Percentiles rank a stretch among this genome's conserved stretches.
phyloP scores from a whole-genome alignment of 2,329 filamentous ascomycete species.

The Pestalotiopsis sp. region DNA sequence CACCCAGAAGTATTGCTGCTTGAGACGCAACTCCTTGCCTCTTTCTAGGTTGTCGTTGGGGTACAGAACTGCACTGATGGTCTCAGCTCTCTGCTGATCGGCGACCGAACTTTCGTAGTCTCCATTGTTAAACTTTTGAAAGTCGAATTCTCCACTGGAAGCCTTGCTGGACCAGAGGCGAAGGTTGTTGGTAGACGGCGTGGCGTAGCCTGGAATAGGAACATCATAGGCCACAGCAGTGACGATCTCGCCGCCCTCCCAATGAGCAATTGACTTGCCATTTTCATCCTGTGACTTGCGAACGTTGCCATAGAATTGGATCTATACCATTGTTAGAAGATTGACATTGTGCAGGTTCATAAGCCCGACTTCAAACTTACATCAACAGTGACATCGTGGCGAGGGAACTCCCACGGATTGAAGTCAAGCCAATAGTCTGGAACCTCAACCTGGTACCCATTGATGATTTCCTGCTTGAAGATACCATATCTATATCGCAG shows the following conservation, averaged over 20 bases:
- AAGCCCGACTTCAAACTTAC: constrained; percentile 43
- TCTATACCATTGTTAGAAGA: constrained; percentile 39
- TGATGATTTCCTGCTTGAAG: constrained; percentile 99
- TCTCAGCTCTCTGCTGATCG: constrained; percentile 98
- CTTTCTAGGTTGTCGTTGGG: constrained; percentile 97
- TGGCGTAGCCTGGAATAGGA: constrained; percentile 86
- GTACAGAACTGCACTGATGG: constrained; percentile 95
- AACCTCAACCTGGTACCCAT: constrained; percentile 97
- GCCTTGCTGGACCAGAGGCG: constrained; percentile 98
- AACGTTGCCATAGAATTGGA: constrained; percentile 93
- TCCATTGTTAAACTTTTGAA: constrained; percentile 98
- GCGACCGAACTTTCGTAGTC: constrained; percentile 97
- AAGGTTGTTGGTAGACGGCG: constrained; percentile 91
- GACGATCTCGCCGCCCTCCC: constrained; percentile 94
- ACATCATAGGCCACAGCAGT: constrained; percentile 94
- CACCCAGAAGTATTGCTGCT: constrained; percentile 99
- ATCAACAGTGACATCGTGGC: constrained; percentile 93
- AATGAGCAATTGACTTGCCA: constrained; percentile 74
- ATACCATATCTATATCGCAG: constrained; percentile 95
- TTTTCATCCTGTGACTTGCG: constrained; percentile 73
- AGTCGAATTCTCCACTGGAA: constrained; percentile 96
- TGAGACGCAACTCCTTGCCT: constrained; percentile 94
- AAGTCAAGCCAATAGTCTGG: constrained; percentile 99
- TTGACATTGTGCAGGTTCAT: neutral
- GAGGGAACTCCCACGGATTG: constrained; percentile 98